These are phyloP conservation scores for Vitis hybrid DNA, from an alignment of 177 flowering plant genomes.

Conservation along the genomic window DNA sequence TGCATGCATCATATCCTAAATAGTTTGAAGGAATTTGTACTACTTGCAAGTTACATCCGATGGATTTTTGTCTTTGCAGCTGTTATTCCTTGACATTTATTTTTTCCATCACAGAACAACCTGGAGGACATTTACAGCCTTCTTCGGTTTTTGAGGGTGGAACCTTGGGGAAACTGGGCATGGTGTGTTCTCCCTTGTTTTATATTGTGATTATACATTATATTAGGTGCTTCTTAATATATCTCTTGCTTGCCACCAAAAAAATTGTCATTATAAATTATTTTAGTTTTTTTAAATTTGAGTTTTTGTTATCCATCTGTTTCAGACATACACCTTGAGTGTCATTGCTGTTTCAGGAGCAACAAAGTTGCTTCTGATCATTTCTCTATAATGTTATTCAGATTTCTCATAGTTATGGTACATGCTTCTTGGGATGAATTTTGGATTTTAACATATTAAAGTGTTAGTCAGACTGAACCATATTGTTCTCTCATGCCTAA, in stretches of 20 bases:
- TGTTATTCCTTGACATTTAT: slow-evolving; percentile 11
- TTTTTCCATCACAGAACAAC: slow-evolving; percentile 60
- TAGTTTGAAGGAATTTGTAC: too few relatives aligned
- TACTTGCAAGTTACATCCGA: neutral
- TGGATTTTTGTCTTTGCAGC: neutral
- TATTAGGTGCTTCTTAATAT: too few relatives aligned
- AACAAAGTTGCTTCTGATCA: too few relatives aligned
- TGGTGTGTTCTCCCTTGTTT: slow-evolving; percentile 49
- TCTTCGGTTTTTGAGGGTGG: slow-evolving; percentile 87
- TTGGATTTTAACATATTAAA: neutral
- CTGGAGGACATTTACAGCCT: slow-evolving; percentile 93
- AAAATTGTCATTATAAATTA: neutral
- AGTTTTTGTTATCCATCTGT: neutral
- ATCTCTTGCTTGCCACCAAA: neutral
- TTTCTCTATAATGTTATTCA: too few relatives aligned
- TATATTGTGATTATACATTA: neutral
- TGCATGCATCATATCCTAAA: too few relatives aligned
- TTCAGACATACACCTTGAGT: neutral
- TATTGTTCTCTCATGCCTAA: too few relatives aligned
- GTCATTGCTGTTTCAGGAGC: neutral
- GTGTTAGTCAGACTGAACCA: too few relatives aligned
- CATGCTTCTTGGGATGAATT: neutral
- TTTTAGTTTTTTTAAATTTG: neutral
- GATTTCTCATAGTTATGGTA: too few relatives aligned
- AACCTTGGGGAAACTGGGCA: slow-evolving; percentile 97